These are phyloP conservation scores for Pseudogymnoascus destructans DNA, from an alignment of 2,329 filamentous ascomycete genomes.

Conservation along the genomic window DNA sequence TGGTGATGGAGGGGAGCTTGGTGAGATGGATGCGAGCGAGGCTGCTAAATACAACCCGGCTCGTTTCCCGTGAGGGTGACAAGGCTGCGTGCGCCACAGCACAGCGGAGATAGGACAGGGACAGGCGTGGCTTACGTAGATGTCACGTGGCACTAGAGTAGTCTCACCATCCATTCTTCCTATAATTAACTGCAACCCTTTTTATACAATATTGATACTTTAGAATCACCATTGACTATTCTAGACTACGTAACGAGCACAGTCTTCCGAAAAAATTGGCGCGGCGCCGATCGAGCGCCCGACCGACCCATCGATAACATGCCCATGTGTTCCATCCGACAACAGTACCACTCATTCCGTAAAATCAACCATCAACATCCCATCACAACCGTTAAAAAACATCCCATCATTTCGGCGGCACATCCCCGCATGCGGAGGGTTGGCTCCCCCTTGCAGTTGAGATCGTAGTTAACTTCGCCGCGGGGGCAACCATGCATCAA, in stretches of 20 bases:
- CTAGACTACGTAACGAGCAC: background rate
- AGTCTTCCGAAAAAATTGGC: background rate
- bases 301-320: background rate
- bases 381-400: background rate
- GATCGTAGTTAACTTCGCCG: too few species aligned
- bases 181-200: too few species aligned
- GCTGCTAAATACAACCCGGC: background rate
- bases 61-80: background rate
- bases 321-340: background rate
- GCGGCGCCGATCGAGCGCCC: background rate
- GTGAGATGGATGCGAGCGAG: background rate
- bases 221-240: background rate
- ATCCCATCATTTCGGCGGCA: background rate
- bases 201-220: too few species aligned
- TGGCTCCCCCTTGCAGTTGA: background rate
- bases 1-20: background rate
- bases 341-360: background rate
- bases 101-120: background rate
- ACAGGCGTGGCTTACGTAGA: background rate
- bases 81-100: background rate
- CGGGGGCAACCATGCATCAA: background rate
- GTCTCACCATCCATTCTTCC: too few species aligned
- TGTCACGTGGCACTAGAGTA: too few species aligned
- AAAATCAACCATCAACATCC: background rate
- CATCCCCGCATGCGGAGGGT: background rate